Base-by-base conservation (phyloP, 1,139 yeast species). In the Saccharomycopsis crataegensis region DNA sequence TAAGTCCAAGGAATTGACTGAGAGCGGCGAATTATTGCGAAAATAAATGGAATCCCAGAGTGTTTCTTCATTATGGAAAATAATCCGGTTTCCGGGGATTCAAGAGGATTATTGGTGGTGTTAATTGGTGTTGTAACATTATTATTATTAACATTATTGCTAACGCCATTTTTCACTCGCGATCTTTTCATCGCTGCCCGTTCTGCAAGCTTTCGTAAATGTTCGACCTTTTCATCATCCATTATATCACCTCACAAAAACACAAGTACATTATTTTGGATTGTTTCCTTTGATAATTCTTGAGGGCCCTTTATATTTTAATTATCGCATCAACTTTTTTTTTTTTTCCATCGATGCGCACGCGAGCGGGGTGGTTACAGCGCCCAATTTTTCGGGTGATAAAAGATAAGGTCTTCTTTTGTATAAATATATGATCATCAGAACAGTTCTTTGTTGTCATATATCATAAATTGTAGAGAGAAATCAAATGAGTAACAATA, bases 211-310 rank as follows among this genome's bases (percentile, higher is more conserved):
- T 46, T 34, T 43, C 52, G 22, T 12, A 53, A 36, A 43, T 53
- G 56, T 16, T 53, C 54, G 17, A 53, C 47, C 14, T 53, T 53
- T 37, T 50, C 56, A 45, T 53, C 56, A 37, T 53, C 48, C 56
- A 53, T 53, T 8, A 8, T 22, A 22, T 22, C 4, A 22, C 28
- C 28, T 22, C 28, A 4, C 28, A 22, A 2, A 22, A 22, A 4
- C 28, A 22, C 28, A 22, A 22, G 28, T 4, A 22, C 28, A 22
- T 22, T 22, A 22, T 22, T 22, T 22, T 22, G 4, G 4, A 22
- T 4, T 3, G 28, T 4, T 22, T 22, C 28, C 28, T 4, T 22
- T 22, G 28, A 22, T 4, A 22, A 2, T 22, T 22, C 28, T 22
- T 4, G 28, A 22, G 28, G 28, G 28, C 28, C 28, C 4, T 22